phyloP scores from a whole-genome alignment of 2,329 filamentous ascomycete species.

The Neoarthrinium moseri region DNA sequence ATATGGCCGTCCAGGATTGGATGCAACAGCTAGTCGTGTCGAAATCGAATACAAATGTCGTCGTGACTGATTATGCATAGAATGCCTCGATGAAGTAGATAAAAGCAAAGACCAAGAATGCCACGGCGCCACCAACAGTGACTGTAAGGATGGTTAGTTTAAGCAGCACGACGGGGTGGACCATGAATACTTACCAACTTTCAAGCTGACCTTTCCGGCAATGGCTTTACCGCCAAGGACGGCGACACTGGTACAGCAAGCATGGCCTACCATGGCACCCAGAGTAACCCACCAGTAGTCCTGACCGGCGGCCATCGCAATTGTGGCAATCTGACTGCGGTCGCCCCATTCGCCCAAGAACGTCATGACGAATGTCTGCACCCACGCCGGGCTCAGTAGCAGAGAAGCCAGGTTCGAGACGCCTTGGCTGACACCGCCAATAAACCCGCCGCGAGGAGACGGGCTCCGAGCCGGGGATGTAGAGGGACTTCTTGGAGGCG shows the following conservation, averaged over 20 bases:
- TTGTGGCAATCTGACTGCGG: constrained; percentile 94
- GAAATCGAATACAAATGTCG: too few relatives aligned
- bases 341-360: constrained; percentile 99
- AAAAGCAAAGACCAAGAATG: constrained; percentile 87
- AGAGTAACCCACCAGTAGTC: constrained; percentile 99
- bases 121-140: constrained; percentile 84
- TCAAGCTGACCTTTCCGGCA: constrained; percentile 89
- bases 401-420: constrained; percentile 84
- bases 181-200: constrained; percentile 72
- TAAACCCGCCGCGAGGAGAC: constrained; percentile 40
- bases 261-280: constrained; percentile 83
- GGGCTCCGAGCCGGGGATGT: constrained; percentile 67
- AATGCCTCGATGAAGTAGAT: constrained; percentile 87
- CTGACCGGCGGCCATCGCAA: constrained; percentile 96
- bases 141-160: constrained; percentile 52
- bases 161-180: neutral
- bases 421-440: constrained; percentile 41
- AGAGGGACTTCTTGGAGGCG: constrained; percentile 76
- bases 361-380: constrained; percentile 98
- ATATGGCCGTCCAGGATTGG: too few relatives aligned
- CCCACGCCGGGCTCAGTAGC: constrained; percentile 92
- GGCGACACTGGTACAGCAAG: constrained; percentile 84
- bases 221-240: constrained; percentile 91
- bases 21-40: too few relatives aligned
- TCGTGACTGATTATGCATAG: constrained; percentile 53